phyloP scores from a whole-genome alignment of 768 basidiomycete genomes.

The Kwoniella botswanensis region DNA sequence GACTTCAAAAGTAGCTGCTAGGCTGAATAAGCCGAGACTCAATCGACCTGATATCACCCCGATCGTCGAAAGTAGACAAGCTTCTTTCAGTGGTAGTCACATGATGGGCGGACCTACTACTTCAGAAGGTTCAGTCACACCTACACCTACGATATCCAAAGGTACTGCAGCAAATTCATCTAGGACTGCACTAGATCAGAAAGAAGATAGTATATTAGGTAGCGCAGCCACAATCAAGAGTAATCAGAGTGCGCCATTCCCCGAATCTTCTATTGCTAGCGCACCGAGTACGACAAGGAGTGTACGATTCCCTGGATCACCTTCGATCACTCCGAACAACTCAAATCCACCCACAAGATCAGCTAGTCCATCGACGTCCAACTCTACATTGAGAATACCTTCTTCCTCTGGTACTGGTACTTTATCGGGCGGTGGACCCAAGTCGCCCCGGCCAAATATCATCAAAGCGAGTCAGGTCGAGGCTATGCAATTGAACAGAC shows the following conservation, averaged over 20 bases:
- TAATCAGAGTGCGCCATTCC: slow-evolving; percentile 10
- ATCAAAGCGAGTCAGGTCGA: slow-evolving; percentile 47
- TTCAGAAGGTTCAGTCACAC: slow-evolving; percentile 14
- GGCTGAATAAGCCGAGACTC: not conserved
- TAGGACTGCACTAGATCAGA: not conserved
- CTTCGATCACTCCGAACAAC: slow-evolving; percentile 3
- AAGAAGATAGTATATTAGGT: not conserved
- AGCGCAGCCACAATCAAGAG: not conserved
- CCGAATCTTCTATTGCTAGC: not conserved
- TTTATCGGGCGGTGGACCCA: slow-evolving; percentile 7
- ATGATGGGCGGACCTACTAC: slow-evolving; percentile 4
- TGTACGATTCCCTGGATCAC: slow-evolving; percentile 16
- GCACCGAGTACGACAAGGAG: not conserved
- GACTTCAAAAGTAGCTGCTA: not conserved
- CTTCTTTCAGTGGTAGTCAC: slow-evolving; percentile 7
- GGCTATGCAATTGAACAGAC: slow-evolving; percentile 10
- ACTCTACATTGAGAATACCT: slow-evolving; percentile 1
- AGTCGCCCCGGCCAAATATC: slow-evolving; percentile 19
- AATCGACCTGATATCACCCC: slow-evolving; percentile 23
- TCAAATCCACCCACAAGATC: slow-evolving; percentile 4
- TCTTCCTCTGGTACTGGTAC: not conserved
- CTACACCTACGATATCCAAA: slow-evolving; percentile 14
- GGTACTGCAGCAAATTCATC: not conserved
- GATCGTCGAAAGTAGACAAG: slow-evolving; percentile 26
- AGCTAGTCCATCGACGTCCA: slow-evolving; percentile 6